phyloP scores from a whole-genome alignment of 768 basidiomycete genomes.

The Lactarius quietus region DNA sequence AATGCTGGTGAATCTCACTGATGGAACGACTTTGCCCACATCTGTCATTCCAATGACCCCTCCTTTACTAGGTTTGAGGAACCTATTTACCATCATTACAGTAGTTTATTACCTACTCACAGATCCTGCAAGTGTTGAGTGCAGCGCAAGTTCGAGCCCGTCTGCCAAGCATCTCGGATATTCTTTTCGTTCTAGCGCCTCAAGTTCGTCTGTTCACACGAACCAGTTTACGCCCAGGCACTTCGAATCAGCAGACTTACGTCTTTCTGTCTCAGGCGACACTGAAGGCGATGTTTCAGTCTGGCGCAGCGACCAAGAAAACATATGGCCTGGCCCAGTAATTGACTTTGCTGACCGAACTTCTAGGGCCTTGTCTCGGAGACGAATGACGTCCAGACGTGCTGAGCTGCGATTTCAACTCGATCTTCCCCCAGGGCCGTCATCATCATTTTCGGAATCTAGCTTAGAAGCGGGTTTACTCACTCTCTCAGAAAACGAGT shows the following conservation, averaged over 20 bases:
- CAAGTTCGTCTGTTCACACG: slow-evolving; percentile 14
- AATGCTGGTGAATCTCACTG: slow-evolving; percentile 10
- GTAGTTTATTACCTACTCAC: background rate
- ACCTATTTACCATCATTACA: background rate
- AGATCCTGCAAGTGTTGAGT: slow-evolving; percentile 11
- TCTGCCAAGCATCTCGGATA: slow-evolving; percentile 7
- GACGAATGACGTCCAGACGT: slow-evolving; percentile 34
- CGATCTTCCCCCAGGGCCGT: slow-evolving; percentile 27
- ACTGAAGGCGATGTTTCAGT: background rate
- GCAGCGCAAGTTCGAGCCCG: slow-evolving; percentile 20
- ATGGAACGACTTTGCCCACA: background rate
- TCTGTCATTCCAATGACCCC: slow-evolving; percentile 10
- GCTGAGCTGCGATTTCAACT: slow-evolving; percentile 29
- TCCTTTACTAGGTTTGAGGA: slow-evolving; percentile 19
- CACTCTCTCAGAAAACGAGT: slow-evolving; percentile 13
- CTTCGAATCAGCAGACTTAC: slow-evolving; percentile 18
- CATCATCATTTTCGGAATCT: slow-evolving; percentile 23
- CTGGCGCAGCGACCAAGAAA: slow-evolving; percentile 12
- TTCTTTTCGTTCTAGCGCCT: slow-evolving; percentile 2
- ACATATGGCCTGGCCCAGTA: slow-evolving; percentile 7
- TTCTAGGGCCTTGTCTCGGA: slow-evolving; percentile 33
- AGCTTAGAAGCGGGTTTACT: slow-evolving; percentile 3
- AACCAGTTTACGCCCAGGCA: slow-evolving; percentile 2
- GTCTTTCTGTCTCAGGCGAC: background rate
- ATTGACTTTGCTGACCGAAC: slow-evolving; percentile 1